A percentile compares a stretch with the other conserved stretches of the same genome.
Evolutionary conservation across 2,329 filamentous ascomycete genomes (phyloP).

Genomic region (Fusarium mundagurra): DNA sequence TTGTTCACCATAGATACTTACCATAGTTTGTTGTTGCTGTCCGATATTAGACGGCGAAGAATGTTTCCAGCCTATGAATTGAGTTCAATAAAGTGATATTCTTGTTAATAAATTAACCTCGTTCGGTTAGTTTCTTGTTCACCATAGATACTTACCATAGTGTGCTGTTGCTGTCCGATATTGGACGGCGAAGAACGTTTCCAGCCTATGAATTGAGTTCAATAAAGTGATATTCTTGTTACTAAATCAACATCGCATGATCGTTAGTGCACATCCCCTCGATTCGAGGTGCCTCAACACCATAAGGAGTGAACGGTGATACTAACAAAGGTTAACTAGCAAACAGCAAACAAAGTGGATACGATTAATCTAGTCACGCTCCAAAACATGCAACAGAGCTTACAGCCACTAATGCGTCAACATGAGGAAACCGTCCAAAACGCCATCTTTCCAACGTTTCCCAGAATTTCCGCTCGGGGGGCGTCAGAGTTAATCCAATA

Average conservation of each 20-base stretch:
- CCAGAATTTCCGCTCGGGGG: background rate
- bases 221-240: background rate
- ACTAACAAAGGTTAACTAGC: background rate
- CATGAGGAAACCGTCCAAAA: background rate
- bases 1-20: background rate
- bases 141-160: background rate
- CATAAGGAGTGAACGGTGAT: background rate
- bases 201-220: background rate
- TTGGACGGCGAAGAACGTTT: background rate
- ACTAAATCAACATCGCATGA: no score
- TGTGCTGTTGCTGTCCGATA: background rate
- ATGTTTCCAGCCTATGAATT: background rate
- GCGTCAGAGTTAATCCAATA: constrained; percentile 3
- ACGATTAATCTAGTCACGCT: background rate
- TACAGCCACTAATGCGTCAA: constrained; percentile 17
- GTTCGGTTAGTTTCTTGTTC: no score
- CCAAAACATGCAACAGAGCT: background rate
- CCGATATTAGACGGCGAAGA: background rate
- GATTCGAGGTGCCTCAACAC: background rate
- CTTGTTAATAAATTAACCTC: background rate
- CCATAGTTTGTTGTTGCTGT: background rate
- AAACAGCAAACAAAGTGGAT: background rate
- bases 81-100: background rate
- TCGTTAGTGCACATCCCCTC: background rate
- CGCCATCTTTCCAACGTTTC: background rate